These are phyloP conservation scores for Nemania sp. DNA, from an alignment of 2,329 filamentous ascomycete genomes.

Conservation along the genomic window DNA sequence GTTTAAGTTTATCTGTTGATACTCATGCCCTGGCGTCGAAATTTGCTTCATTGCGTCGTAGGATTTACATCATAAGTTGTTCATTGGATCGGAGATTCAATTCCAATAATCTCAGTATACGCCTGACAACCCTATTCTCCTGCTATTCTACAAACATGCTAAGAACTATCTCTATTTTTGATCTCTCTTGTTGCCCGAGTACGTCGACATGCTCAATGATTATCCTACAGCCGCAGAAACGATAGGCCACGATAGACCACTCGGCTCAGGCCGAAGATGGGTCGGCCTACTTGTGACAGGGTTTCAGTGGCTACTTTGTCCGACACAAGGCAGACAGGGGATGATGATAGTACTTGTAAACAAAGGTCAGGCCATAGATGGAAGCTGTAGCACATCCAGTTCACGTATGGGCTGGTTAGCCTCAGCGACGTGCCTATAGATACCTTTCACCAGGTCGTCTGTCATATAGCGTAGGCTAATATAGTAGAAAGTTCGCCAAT, in stretches of 20 bases:
- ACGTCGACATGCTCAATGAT: background rate
- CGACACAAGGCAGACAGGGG: slow-evolving; percentile 25
- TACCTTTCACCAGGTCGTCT: background rate
- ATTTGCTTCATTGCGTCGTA: background rate
- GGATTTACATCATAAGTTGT: background rate
- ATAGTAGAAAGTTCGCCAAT: background rate
- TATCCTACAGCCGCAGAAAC: slow-evolving; percentile 31
- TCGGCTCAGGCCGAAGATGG: slow-evolving; percentile 41
- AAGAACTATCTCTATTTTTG: no score
- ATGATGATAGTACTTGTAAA: slow-evolving; percentile 1
- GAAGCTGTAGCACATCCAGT: background rate
- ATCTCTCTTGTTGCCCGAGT: no score
- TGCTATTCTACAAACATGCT: no score
- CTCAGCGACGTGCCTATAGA: background rate
- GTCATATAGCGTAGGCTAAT: background rate
- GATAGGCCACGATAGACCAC: slow-evolving; percentile 18
- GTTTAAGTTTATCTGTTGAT: background rate
- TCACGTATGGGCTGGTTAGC: background rate
- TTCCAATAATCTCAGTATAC: no score
- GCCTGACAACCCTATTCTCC: no score
- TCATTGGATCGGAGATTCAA: no score
- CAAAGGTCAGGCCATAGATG: slow-evolving; percentile 5
- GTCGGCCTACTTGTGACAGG: slow-evolving; percentile 36
- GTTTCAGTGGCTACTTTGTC: slow-evolving; percentile 39
- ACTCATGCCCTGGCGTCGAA: no score